Percentiles rank a stretch among this genome's conserved stretches.
These are phyloP conservation scores for Calonectria pauciramosa DNA, from an alignment of 2,329 filamentous ascomycete genomes.

Conservation along the genomic window DNA sequence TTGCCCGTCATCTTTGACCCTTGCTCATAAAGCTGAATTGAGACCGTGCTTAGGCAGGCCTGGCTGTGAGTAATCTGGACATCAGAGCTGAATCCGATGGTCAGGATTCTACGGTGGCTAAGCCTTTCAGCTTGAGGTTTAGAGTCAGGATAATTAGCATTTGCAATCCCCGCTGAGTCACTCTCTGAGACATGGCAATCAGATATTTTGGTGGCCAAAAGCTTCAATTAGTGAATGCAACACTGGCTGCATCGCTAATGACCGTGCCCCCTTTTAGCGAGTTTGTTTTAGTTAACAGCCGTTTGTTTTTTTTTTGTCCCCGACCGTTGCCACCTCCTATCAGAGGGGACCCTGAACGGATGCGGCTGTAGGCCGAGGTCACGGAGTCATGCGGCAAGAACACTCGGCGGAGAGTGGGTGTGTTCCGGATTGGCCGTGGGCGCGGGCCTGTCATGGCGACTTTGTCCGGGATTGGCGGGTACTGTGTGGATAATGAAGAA, in stretches of 20 bases:
- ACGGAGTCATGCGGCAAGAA: constrained; percentile 21
- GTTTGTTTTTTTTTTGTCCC: background rate
- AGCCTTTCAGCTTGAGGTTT: background rate
- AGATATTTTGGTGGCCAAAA: background rate
- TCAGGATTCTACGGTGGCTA: background rate
- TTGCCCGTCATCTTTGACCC: background rate
- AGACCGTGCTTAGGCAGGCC: background rate
- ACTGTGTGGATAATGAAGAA: background rate
- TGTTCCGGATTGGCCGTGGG: constrained; percentile 13
- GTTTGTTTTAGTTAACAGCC: background rate
- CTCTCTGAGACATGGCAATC: background rate
- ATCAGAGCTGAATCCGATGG: background rate
- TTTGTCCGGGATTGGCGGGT: background rate
- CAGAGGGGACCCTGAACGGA: constrained; percentile 11
- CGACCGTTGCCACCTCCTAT: constrained; percentile 12
- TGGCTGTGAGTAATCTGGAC: background rate
- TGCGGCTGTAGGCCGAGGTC: constrained; percentile 2
- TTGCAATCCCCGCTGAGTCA: background rate
- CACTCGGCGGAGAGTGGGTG: constrained; percentile 12
- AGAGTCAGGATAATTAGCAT: background rate
- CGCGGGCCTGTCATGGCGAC: background rate
- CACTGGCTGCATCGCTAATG: background rate
- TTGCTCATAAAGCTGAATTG: background rate
- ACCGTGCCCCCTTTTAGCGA: background rate
- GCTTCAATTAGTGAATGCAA: background rate